These are phyloP conservation scores for Suhomyces sp. DNA, from an alignment of 805 yeast genomes.

Conservation along the genomic window DNA sequence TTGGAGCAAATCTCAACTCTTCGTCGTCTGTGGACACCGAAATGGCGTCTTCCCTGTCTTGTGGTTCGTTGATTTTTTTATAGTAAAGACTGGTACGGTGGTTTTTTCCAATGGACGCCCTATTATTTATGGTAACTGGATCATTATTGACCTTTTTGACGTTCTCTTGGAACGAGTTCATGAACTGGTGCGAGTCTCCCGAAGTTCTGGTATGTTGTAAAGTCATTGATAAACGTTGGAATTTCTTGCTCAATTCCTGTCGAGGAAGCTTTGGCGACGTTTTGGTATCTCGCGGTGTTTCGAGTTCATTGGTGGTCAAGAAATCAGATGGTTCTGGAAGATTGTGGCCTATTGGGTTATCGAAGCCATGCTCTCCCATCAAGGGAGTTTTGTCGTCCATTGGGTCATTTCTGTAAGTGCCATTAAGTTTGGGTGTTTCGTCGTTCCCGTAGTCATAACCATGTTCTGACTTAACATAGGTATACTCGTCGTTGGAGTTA, in stretches of 20 bases:
- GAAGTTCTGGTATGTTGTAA: constrained; percentile 33
- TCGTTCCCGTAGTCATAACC: constrained; percentile 15
- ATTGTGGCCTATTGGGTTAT: constrained; percentile 8
- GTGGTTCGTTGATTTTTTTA: constrained; percentile 26
- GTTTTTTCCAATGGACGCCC: constrained; percentile 5
- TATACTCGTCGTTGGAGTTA: constrained; percentile 5
- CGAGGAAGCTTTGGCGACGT: constrained; percentile 25
- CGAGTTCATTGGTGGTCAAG: background rate
- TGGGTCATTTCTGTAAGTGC: constrained; percentile 8
- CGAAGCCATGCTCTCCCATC: constrained; percentile 9
- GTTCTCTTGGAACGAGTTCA: constrained; percentile 38
- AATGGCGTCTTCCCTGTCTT: constrained; percentile 9
- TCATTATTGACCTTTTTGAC: constrained; percentile 26
- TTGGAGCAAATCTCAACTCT: background rate
- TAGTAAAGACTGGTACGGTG: constrained; percentile 31
- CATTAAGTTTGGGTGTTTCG: constrained; percentile 29
- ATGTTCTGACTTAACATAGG: constrained; percentile 9
- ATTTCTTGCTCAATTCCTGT: constrained; percentile 32
- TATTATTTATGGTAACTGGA: constrained; percentile 1
- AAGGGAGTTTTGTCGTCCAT: constrained; percentile 32
- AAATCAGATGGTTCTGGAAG: constrained; percentile 1
- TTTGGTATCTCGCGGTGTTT: background rate
- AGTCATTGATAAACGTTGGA: constrained; percentile 36
- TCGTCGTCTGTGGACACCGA: background rate
- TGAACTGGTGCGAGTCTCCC: constrained; percentile 39